Conservation (phyloP, 805 yeast genomes). For the Brettanomyces nanus region DNA sequence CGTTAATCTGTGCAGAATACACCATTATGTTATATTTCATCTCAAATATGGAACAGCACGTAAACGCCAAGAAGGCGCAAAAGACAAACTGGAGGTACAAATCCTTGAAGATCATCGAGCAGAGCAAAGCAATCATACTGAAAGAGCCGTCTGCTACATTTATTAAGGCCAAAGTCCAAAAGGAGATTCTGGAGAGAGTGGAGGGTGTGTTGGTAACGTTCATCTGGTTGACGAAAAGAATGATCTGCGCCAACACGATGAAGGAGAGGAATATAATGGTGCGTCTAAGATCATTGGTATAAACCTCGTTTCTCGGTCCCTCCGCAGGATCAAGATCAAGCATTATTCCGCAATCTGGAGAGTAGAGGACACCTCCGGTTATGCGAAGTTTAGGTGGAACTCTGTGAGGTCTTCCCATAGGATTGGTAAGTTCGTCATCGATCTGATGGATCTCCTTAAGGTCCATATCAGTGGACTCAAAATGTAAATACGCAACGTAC, state of each 20-base stretch:
- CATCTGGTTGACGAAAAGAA: conserved; percentile 60
- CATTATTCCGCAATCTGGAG: conserved; percentile 81
- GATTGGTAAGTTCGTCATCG: conserved; percentile 65
- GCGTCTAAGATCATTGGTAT: conserved; percentile 28
- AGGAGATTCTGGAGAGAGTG: conserved; percentile 62
- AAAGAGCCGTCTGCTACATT: conserved; percentile 62
- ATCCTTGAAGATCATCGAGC: conserved; percentile 46
- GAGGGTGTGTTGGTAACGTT: conserved; percentile 71
- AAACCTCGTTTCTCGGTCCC: conserved; percentile 57
- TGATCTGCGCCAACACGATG: conserved; percentile 43
- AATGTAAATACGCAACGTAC: conserved; percentile 57
- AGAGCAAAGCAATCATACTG: conserved; percentile 52
- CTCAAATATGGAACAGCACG: conserved; percentile 67
- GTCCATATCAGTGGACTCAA: conserved; percentile 50
- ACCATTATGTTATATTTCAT: conserved; percentile 64
- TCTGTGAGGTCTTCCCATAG: conserved; percentile 72
- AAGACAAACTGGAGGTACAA: conserved; percentile 62
- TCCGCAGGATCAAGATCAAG: conserved; percentile 29
- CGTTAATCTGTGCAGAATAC: conserved; percentile 63
- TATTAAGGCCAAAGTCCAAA: conserved; percentile 58
- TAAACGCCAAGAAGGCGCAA: conserved; percentile 59
- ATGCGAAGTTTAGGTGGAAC: conserved; percentile 49
- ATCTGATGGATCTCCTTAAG: conserved; percentile 47
- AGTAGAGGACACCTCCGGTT: conserved; percentile 54
- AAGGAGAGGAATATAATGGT: conserved; percentile 36